A percentile compares a stretch with the other conserved stretches of the same genome.
Conservation (phyloP, 2,329 filamentous ascomycete species). For the Clonostachys rhizophaga region DNA sequence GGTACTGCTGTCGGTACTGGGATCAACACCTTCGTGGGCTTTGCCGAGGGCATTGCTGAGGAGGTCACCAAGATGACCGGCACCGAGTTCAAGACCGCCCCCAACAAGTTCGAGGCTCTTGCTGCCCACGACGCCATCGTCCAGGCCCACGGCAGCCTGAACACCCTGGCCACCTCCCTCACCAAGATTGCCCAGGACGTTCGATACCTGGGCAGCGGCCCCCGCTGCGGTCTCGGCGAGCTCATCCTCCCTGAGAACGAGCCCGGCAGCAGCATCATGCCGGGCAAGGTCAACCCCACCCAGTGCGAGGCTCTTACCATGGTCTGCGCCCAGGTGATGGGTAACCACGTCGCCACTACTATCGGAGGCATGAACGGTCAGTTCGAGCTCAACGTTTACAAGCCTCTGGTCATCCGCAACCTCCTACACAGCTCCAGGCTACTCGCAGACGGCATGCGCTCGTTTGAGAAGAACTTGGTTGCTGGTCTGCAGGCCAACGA, state of each 20-base stretch:
- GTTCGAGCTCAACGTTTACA: conserved; percentile 99
- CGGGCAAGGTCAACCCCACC: conserved; percentile 98
- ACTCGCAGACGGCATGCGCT: conserved; percentile 86
- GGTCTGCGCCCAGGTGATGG: conserved; percentile 96
- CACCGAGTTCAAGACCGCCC: conserved; percentile 89
- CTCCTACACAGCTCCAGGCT: conserved; percentile 88
- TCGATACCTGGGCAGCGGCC: conserved; percentile 92
- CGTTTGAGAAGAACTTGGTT: conserved; percentile 92
- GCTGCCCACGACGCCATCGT: conserved; percentile 95
- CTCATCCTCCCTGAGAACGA: conserved; percentile 95
- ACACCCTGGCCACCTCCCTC: conserved; percentile 85
- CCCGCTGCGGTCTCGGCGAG: conserved; percentile 92
- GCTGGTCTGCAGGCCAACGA: conserved; percentile 87
- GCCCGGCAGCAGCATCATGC: conserved; percentile 97
- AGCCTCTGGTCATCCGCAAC: conserved; percentile 94
- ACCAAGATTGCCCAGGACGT: conserved; percentile 99
- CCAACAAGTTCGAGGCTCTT: conserved; percentile 98
- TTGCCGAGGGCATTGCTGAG: conserved; percentile 86
- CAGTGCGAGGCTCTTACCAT: conserved; percentile 98
- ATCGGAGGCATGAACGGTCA: conserved; percentile 96
- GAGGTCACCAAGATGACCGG: conserved; percentile 93
- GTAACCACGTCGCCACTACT: conserved; percentile 89
- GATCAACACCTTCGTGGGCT: conserved; percentile 95
- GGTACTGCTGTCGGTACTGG: conserved; percentile 96
- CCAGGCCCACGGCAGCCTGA: conserved; percentile 88